phyloP scores from a whole-genome alignment of 768 basidiomycete species.

The Leucocoprinus birnbaumii region DNA sequence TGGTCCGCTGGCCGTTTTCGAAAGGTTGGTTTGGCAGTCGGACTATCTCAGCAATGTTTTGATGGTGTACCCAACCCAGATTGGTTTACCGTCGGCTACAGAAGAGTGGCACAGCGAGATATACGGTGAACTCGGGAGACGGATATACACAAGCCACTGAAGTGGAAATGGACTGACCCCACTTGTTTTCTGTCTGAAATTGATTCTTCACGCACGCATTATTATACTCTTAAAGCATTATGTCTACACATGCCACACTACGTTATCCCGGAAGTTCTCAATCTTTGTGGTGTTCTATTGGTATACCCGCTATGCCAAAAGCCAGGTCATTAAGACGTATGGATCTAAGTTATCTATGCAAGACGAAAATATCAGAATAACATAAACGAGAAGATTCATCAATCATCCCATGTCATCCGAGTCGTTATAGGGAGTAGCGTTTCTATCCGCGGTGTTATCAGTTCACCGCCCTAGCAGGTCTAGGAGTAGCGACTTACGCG shows the following conservation, averaged over 20 bases:
- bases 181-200: neutral
- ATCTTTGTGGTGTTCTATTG: neutral
- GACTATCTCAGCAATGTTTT: neutral
- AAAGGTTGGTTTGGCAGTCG: constrained; percentile 11
- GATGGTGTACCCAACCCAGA: constrained; percentile 10
- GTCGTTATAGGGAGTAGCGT: neutral
- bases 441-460: neutral
- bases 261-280: too few relatives aligned
- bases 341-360: too few relatives aligned
- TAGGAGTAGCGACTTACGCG: constrained; percentile 1
- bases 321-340: neutral
- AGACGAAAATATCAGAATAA: too few relatives aligned
- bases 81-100: constrained; percentile 18
- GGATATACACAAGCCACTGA: neutral
- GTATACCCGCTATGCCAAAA: neutral
- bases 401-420: too few relatives aligned
- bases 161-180: constrained; percentile 6
- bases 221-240: too few relatives aligned
- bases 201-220: neutral
- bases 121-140: constrained; percentile 1
- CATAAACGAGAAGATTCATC: too few relatives aligned
- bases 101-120: neutral
- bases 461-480: neutral
- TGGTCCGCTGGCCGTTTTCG: constrained; percentile 20
- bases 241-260: too few relatives aligned